Evolutionary conservation across 2,329 filamentous ascomycete species (phyloP).

Genomic region (Stemphylium vesicarium): DNA sequence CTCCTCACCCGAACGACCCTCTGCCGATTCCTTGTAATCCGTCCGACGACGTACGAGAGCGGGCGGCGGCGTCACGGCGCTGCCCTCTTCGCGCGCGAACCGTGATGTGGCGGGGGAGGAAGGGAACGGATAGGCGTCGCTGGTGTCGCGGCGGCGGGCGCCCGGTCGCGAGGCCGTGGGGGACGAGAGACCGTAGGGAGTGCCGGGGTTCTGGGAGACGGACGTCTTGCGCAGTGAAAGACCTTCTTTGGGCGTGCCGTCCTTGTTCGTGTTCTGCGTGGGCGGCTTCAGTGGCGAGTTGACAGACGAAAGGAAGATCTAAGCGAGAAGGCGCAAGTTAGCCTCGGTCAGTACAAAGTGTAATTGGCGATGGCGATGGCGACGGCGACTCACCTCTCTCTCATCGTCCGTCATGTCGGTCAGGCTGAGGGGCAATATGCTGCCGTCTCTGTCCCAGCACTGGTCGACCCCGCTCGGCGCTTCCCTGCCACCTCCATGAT

Average conservation of each 20-base stretch:
- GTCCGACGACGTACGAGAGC: constrained; percentile 67
- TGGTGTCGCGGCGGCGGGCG: constrained; percentile 83
- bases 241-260: constrained; percentile 60
- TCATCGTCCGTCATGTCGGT: constrained; percentile 73
- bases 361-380: constrained; percentile 25
- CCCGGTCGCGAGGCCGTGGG: constrained; percentile 76
- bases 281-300: constrained; percentile 93
- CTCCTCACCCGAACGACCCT: constrained; percentile 55
- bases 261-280: constrained; percentile 70
- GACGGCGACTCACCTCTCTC: constrained; percentile 61
- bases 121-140: constrained; percentile 67
- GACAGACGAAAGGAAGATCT: constrained; percentile 85
- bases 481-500: constrained; percentile 72
- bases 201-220: constrained; percentile 71
- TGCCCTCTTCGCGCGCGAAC: constrained; percentile 69
- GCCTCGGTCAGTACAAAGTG: constrained; percentile 6
- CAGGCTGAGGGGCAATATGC: constrained; percentile 73
- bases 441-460: constrained; percentile 83
- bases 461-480: constrained; percentile 82
- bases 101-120: constrained; percentile 67
- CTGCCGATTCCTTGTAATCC: constrained; percentile 61
- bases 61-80: constrained; percentile 65
- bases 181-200: constrained; percentile 73
- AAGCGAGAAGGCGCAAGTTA: constrained; percentile 30
- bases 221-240: constrained; percentile 80